A percentile compares a stretch with the other conserved stretches of the same genome.
Conservation (phyloP, 2,329 filamentous ascomycete genomes). For the Daldinia sp. region DNA sequence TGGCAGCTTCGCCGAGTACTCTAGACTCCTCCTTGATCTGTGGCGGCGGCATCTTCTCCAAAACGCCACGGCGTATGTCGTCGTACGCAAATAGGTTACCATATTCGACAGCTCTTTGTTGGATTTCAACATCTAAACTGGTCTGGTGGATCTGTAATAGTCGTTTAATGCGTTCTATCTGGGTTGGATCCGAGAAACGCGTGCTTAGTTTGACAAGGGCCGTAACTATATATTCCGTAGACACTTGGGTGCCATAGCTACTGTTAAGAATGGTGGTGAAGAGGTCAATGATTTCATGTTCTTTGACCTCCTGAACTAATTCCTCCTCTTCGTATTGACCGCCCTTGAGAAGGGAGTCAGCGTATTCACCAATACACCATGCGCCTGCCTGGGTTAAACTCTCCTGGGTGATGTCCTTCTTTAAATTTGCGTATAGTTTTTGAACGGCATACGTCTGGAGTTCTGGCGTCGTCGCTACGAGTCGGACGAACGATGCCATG, state of each 20-base stretch:
- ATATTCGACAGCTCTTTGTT: slow-evolving; percentile 96
- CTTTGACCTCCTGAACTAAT: slow-evolving; percentile 81
- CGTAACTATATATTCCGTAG: slow-evolving; percentile 96
- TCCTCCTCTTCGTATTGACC: slow-evolving; percentile 96
- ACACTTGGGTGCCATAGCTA: slow-evolving; percentile 90
- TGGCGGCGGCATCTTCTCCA: slow-evolving; percentile 97
- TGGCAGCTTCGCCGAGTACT: slow-evolving; percentile 84
- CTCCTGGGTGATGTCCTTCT: slow-evolving; percentile 98
- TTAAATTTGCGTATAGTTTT: slow-evolving; percentile 90
- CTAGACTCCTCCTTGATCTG: slow-evolving; percentile 96
- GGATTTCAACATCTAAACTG: slow-evolving; percentile 93
- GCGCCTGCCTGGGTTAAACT: slow-evolving; percentile 91
- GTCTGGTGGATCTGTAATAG: slow-evolving; percentile 83
- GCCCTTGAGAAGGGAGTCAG: slow-evolving; percentile 87
- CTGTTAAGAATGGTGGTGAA: slow-evolving; percentile 93
- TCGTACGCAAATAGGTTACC: slow-evolving; percentile 94
- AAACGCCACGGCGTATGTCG: slow-evolving; percentile 84
- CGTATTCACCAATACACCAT: slow-evolving; percentile 98
- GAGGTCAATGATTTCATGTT: slow-evolving; percentile 92
- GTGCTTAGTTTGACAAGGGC: slow-evolving; percentile 95
- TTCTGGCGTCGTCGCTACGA: slow-evolving; percentile 94
- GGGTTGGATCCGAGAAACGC: slow-evolving; percentile 82
- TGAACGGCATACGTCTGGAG: slow-evolving; percentile 96
- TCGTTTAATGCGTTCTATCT: slow-evolving; percentile 85
- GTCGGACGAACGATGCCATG: slow-evolving; percentile 92